Evolutionary conservation across 192 early-diverging fungal species (phyloP).

Genomic region (Dispira parvispora): DNA sequence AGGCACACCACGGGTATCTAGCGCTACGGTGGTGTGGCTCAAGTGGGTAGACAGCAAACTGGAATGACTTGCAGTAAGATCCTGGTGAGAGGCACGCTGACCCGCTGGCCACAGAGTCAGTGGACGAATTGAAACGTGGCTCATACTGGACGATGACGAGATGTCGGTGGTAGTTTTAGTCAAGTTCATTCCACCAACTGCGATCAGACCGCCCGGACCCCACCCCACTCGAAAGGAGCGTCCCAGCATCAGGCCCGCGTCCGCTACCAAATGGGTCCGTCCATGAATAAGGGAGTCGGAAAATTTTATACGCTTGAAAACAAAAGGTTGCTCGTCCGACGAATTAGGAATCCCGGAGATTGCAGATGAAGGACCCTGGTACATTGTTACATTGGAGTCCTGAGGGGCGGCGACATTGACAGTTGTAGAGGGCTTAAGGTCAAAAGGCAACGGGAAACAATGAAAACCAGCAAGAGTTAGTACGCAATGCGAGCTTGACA

Average conservation of each 20-base stretch:
- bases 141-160: not conserved
- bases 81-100: constrained; percentile 1
- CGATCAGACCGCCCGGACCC: constrained; percentile 57
- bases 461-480: too few relatives aligned
- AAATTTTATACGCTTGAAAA: too few relatives aligned
- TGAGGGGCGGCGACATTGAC: too few relatives aligned
- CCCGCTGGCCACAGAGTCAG: not conserved
- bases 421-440: too few relatives aligned
- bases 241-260: constrained; percentile 66
- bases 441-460: too few relatives aligned
- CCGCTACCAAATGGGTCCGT: constrained; percentile 29
- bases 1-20: constrained; percentile 1
- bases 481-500: too few relatives aligned
- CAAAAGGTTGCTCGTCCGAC: too few relatives aligned
- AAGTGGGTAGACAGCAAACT: not conserved
- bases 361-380: too few relatives aligned
- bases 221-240: constrained; percentile 74
- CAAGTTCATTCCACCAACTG: constrained; percentile 10
- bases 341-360: too few relatives aligned
- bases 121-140: too few relatives aligned
- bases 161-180: not conserved
- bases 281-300: not conserved
- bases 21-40: not conserved
- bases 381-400: too few relatives aligned
- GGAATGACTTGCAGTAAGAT: not conserved